Percentiles rank a stretch among this genome's conserved stretches.
These are phyloP conservation scores for Tylopilus sp. DNA, from an alignment of 768 basidiomycete species.

Conservation along the genomic window DNA sequence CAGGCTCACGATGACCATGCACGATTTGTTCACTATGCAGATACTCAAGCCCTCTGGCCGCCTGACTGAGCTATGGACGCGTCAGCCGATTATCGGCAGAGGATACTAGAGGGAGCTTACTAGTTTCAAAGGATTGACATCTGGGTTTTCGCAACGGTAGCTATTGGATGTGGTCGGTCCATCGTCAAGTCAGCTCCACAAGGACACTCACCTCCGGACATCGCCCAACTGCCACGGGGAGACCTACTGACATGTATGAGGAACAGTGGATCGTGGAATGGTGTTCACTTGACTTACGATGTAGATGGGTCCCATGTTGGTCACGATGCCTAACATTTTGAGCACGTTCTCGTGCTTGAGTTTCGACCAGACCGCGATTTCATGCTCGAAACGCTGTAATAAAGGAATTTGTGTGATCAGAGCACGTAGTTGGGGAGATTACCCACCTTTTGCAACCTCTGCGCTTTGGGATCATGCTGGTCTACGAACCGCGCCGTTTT, in stretches of 20 bases:
- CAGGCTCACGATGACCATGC: constrained; percentile 58
- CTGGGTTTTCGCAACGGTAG: constrained; percentile 37
- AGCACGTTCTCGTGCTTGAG: constrained; percentile 45
- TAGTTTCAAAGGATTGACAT: constrained; percentile 40
- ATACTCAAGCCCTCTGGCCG: constrained; percentile 55
- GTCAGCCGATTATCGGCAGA: neutral
- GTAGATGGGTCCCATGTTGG: constrained; percentile 49
- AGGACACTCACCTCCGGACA: constrained; percentile 42
- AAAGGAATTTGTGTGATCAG: neutral
- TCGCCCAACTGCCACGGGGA: constrained; percentile 64
- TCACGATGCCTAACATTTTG: constrained; percentile 55
- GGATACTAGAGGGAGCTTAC: constrained; percentile 27
- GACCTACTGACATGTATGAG: constrained; percentile 36
- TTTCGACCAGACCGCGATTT: constrained; percentile 52
- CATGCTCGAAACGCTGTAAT: constrained; percentile 51
- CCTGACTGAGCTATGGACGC: constrained; percentile 43
- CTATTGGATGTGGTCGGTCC: constrained; percentile 24
- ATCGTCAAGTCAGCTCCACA: neutral
- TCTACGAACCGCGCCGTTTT: constrained; percentile 50
- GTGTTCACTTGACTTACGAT: constrained; percentile 33
- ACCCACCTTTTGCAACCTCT: constrained; percentile 37
- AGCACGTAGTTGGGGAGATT: neutral
- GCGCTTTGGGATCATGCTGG: constrained; percentile 40
- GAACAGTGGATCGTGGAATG: neutral
- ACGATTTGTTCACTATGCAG: constrained; percentile 50